phyloP scores from a whole-genome alignment of 164 flowering plant species.

The Euptelea pleiosperma region DNA sequence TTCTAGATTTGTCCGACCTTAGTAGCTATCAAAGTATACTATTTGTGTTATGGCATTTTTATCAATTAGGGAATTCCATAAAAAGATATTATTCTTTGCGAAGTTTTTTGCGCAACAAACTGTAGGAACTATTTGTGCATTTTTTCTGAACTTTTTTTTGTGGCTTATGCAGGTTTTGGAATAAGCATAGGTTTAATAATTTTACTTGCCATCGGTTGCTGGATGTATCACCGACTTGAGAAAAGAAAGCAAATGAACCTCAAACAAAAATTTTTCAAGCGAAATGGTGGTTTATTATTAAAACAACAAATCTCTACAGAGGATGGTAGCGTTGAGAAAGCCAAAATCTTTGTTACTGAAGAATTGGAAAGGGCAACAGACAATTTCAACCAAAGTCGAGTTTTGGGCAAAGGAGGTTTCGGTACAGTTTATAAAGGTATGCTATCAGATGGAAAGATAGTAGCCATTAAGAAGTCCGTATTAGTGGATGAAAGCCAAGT shows the following conservation, averaged over 20 bases:
- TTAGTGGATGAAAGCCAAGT: no score
- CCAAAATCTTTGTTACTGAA: slow-evolving; percentile 10
- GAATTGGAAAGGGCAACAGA: slow-evolving; percentile 18
- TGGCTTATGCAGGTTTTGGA: neutral
- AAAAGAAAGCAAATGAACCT: slow-evolving; percentile 6
- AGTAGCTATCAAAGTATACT: no score
- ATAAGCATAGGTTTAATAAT: neutral
- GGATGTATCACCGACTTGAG: neutral
- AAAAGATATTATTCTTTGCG: no score
- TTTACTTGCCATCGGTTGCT: neutral
- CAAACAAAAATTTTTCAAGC: slow-evolving; percentile 3
- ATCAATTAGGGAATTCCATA: no score
- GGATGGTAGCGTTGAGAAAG: neutral
- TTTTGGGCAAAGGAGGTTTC: slow-evolving; percentile 19
- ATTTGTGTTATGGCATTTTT: no score
- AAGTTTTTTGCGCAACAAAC: no score
- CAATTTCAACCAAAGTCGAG: slow-evolving; percentile 7
- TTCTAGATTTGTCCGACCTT: no score
- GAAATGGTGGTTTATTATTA: slow-evolving; percentile 7
- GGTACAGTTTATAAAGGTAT: slow-evolving; percentile 16
- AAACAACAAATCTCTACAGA: neutral
- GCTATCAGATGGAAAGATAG: slow-evolving; percentile 6
- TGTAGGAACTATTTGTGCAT: no score
- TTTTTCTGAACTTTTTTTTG: no score
- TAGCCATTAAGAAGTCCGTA: slow-evolving; percentile 18